These are phyloP conservation scores for Lumnitzera littorea DNA, from an alignment of 345 rosid genomes.

Conservation along the genomic window DNA sequence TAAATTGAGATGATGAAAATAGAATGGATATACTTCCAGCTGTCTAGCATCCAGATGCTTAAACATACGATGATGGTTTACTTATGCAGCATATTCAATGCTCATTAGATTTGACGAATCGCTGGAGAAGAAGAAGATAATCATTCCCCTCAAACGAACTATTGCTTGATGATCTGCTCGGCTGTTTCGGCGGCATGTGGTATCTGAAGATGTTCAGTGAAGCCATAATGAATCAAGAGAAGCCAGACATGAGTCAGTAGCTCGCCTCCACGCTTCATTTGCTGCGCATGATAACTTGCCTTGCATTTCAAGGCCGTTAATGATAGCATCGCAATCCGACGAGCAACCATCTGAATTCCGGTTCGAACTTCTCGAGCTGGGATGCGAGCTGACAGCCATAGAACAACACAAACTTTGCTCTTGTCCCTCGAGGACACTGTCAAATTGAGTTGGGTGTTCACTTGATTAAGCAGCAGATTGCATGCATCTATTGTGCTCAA, in stretches of 20 bases:
- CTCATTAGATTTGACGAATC: no score
- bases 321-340: conserved; percentile 11
- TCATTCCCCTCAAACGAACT: no score
- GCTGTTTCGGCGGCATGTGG: no score
- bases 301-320: conserved; percentile 12
- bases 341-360: no score
- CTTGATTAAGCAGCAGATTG: background rate
- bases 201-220: conserved; percentile 43
- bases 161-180: no score
- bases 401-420: conserved; percentile 26
- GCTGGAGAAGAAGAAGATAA: no score
- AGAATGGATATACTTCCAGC: no score
- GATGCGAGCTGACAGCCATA: conserved; percentile 17
- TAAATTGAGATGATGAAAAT: no score
- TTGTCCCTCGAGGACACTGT: conserved; percentile 14
- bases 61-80: no score
- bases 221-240: conserved; percentile 44
- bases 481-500: background rate
- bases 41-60: no score
- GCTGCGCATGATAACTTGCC: conserved; percentile 29
- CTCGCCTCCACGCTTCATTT: conserved; percentile 50
- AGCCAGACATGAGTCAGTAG: conserved; percentile 50
- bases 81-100: no score
- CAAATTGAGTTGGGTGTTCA: conserved; percentile 10
- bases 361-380: background rate